These are phyloP conservation scores for Effrenium voratum DNA, from an alignment of 73 alveolate genomes.

Conservation along the genomic window DNA sequence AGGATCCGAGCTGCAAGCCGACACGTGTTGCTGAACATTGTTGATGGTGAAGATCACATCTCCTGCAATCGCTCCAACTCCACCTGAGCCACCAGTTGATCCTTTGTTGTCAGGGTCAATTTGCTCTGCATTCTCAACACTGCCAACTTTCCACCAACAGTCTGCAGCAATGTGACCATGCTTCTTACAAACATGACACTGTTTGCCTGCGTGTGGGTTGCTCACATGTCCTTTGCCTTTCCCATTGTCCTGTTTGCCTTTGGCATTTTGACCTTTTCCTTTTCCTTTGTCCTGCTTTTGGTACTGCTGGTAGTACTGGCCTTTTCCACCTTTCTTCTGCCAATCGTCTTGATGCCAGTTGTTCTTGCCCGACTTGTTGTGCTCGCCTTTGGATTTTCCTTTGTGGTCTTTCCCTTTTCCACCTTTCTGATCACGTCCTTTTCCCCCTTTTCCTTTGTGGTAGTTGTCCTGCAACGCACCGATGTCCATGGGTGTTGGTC, in stretches of 20 bases:
- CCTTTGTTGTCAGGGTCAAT: background rate
- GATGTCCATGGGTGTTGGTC: constrained; percentile 12
- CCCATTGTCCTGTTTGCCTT: background rate
- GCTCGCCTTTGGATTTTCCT: background rate
- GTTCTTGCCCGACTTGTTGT: background rate
- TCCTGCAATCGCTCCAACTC: background rate
- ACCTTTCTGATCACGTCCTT: background rate
- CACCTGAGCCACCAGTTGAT: background rate
- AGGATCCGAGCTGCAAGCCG: no score
- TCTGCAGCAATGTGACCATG: constrained; percentile 55
- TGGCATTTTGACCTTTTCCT: background rate
- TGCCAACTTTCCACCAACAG: constrained; percentile 27
- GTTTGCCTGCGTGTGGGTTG: constrained; percentile 44
- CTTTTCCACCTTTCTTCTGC: background rate
- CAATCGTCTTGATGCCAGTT: background rate
- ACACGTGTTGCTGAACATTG: background rate
- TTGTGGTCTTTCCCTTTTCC: background rate
- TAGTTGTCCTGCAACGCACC: background rate
- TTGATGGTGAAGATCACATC: background rate
- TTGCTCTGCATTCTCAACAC: background rate
- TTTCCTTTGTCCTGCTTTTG: background rate
- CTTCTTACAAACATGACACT: constrained; percentile 29
- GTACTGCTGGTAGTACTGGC: background rate
- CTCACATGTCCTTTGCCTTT: background rate
- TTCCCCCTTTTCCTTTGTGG: background rate